Conservation (phyloP, 83 land plant genomes). For the Picea abies region DNA sequence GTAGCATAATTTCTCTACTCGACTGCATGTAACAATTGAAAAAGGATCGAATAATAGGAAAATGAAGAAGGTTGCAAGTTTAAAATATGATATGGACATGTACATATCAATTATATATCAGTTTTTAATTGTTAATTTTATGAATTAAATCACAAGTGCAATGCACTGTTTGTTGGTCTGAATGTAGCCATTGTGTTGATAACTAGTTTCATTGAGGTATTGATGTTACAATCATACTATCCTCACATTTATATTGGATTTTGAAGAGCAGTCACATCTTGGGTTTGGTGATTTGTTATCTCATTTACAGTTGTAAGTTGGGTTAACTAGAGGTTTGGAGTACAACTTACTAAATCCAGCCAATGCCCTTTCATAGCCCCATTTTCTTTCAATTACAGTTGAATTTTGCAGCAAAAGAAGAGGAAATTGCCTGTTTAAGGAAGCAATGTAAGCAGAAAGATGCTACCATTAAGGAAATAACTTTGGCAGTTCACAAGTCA, state of each 20-base stretch:
- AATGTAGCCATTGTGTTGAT: background rate
- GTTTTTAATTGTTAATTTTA: background rate
- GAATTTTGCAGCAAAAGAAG: slow-evolving; percentile 33
- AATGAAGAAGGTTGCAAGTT: background rate
- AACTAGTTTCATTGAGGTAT: background rate
- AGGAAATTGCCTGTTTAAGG: slow-evolving; percentile 40
- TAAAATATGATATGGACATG: background rate
- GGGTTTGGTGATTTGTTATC: background rate
- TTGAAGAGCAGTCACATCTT: background rate
- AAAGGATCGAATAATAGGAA: too few relatives aligned
- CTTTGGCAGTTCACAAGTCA: slow-evolving; percentile 24
- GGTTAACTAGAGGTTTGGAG: background rate
- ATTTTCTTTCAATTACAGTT: slow-evolving; percentile 17
- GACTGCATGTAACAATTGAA: too few relatives aligned
- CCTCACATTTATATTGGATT: background rate
- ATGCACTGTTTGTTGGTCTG: background rate
- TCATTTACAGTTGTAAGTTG: background rate
- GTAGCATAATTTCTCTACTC: background rate
- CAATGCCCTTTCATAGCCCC: background rate
- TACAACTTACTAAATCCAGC: background rate
- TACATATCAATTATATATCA: background rate
- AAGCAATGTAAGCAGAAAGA: slow-evolving; percentile 65
- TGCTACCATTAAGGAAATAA: slow-evolving; percentile 41
- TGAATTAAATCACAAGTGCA: background rate
- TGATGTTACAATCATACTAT: background rate